Evolutionary conservation across 2,329 filamentous ascomycete species (phyloP), one percentile per base, ranked within the genome.

Genomic region (Paraphaeosphaeria sporulosa): DNA sequence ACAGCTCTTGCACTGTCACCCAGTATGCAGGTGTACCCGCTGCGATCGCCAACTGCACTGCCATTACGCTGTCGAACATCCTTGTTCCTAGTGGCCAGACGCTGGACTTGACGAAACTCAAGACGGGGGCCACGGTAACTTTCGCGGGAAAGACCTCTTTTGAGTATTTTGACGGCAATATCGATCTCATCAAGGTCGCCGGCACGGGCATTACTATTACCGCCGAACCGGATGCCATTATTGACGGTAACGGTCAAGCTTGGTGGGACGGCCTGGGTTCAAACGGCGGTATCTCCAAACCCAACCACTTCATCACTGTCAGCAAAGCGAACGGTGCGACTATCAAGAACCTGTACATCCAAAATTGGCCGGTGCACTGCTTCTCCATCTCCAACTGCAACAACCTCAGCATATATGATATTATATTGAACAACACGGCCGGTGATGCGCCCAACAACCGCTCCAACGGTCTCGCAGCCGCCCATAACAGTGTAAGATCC

Each of bases 391-490:
- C 82, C 64, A 70, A 74, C 12, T 76, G 38, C n/a, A 69, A 70
- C 3, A 78, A 76, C 32, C 72, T 86, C 2, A 76, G 76, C 3
- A 60, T 89, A 23, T 2, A 79, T 25, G 69, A 78, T 42, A 80
- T 89, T 65, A 84, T 80, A 21, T 83, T 89, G 61, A 83, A 89
- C 72, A 85, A 88, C 78, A 80, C 80, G 7, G 85, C 78, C 23
- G 86, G 86, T 38, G 82, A 85, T 61, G 60, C 69, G 5, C 71
- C 71, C 2, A 68, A 68, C 34, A 65, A 64, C 38, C 74, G 73
- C 42, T 69, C 65, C 1, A 63, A 68, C 8, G 69, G 72, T 15
- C 69, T 71, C 1, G 48, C 63, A 10, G 63, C 61, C 3, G 64
- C n/a, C n/a, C n/a, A n/a, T n/a, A n/a, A n/a, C n/a, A n/a, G n/a